Conservation (phyloP, 1,139 yeast species). For the Candida mesenterica region DNA sequence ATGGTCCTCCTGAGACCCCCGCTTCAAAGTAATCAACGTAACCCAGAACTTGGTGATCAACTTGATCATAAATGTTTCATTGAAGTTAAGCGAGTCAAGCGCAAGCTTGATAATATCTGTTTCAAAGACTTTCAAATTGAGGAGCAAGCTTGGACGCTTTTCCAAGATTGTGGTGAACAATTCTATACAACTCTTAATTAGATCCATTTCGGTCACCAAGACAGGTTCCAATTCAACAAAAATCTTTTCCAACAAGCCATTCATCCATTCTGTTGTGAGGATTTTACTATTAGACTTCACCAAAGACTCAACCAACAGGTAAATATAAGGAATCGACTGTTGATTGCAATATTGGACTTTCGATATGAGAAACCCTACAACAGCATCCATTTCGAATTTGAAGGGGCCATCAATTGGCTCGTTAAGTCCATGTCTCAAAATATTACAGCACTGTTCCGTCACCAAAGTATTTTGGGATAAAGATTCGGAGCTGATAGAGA, state of each 20-base stretch:
- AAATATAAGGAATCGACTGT: conserved; percentile 38
- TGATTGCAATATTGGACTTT: conserved; percentile 32
- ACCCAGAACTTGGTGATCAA: conserved; percentile 69
- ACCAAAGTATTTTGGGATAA: conserved; percentile 38
- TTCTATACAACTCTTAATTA: conserved; percentile 45
- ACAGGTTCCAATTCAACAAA: conserved; percentile 33
- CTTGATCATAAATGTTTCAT: conserved; percentile 65
- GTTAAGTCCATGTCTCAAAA: conserved; percentile 55
- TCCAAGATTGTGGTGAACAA: conserved; percentile 48
- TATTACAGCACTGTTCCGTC: conserved; percentile 55
- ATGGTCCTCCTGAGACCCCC: conserved; percentile 51
- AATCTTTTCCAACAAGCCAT: conserved; percentile 24
- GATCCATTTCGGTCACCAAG: conserved; percentile 51
- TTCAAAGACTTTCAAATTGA: conserved; percentile 36
- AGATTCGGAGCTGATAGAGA: conserved; percentile 37
- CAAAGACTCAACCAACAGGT: conserved; percentile 41
- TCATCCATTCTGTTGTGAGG: conserved; percentile 29
- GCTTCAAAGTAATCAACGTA: conserved; percentile 49
- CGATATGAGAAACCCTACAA: conserved; percentile 44
- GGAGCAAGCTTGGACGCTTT: conserved; percentile 47
- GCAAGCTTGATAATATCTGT: conserved; percentile 39
- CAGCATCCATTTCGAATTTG: conserved; percentile 45
- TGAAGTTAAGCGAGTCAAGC: conserved; percentile 46
- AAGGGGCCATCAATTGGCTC: conserved; percentile 60
- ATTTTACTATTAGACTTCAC: conserved; percentile 32